A percentile compares a stretch with the other conserved stretches of the same genome.
Evolutionary conservation across 2,329 filamentous ascomycete genomes (phyloP).

Genomic region (Massarina eburnea): DNA sequence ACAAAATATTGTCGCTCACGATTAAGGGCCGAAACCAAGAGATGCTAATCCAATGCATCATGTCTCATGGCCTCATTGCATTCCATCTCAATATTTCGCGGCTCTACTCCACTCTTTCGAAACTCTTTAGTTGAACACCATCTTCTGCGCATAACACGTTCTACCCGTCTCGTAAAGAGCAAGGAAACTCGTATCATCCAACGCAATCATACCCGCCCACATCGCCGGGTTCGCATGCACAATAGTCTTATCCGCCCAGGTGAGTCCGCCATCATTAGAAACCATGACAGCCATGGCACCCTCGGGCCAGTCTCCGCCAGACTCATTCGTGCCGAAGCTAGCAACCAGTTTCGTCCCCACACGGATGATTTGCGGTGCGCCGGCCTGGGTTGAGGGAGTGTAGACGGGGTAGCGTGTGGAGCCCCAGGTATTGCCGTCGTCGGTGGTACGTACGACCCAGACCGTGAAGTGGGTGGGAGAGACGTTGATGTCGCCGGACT

Average conservation of each 20-base stretch:
- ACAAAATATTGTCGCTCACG: too few relatives aligned
- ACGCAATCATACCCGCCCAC: conserved; percentile 34
- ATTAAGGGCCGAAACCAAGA: too few relatives aligned
- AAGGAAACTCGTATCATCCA: conserved; percentile 30
- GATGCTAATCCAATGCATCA: too few relatives aligned
- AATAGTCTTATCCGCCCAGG: conserved; percentile 34
- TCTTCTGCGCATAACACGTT: conserved; percentile 28
- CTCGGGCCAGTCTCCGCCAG: conserved; percentile 24
- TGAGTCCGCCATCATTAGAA: conserved; percentile 27
- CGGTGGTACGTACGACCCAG: conserved; percentile 40
- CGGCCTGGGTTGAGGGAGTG: conserved; percentile 40
- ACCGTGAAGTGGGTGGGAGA: conserved; percentile 35
- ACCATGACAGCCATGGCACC: conserved; percentile 25
- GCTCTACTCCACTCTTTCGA: neutral
- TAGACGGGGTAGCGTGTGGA: conserved; percentile 41
- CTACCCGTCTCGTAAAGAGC: conserved; percentile 26
- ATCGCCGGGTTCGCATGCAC: conserved; percentile 24
- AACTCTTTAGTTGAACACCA: conserved; percentile 13
- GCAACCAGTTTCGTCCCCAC: conserved; percentile 47
- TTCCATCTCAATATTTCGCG: neutral
- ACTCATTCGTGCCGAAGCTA: conserved; percentile 52
- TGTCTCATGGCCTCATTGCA: too few relatives aligned
- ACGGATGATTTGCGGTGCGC: conserved; percentile 48
- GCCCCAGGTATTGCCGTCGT: conserved; percentile 49
- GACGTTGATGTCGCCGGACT: conserved; percentile 32